These are phyloP conservation scores for Amanita rimosa DNA, from an alignment of 768 basidiomycete genomes.

Conservation along the genomic window DNA sequence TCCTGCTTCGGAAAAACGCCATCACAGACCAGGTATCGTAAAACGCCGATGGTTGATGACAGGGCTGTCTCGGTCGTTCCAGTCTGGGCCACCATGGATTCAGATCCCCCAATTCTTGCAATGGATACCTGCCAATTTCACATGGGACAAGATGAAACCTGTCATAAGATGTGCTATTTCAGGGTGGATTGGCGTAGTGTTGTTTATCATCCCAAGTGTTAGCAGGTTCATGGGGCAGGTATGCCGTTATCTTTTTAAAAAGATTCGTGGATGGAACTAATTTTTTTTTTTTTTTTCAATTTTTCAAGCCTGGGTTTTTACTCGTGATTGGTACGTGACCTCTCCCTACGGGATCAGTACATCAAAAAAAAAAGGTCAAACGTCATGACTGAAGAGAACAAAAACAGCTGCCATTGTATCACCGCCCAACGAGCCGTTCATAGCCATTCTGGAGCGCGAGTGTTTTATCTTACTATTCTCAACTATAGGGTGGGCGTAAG, in stretches of 20 bases:
- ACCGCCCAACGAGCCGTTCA: constrained; percentile 57
- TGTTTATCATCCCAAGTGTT: constrained; percentile 46
- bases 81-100: neutral
- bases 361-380: neutral
- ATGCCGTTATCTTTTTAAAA: constrained; percentile 6
- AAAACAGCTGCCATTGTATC: no score
- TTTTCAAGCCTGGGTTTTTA: constrained; percentile 36
- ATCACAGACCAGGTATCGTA: no score
- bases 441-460: constrained; percentile 59
- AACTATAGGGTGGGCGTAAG: constrained; percentile 48
- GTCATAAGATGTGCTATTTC: constrained; percentile 49
- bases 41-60: neutral
- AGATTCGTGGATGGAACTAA: constrained; percentile 1
- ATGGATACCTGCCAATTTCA: constrained; percentile 52
- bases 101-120: constrained; percentile 12
- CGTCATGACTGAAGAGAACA: neutral
- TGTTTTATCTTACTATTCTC: constrained; percentile 40
- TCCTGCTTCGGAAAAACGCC: neutral
- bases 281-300: no score
- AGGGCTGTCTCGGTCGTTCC: neutral
- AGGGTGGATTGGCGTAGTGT: constrained; percentile 47
- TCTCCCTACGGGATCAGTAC: neutral
- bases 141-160: constrained; percentile 50
- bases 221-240: constrained; percentile 49
- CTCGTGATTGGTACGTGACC: constrained; percentile 51